Evolutionary conservation across 75 land plant genomes (phyloP).

Genomic region (Pinus taeda): DNA sequence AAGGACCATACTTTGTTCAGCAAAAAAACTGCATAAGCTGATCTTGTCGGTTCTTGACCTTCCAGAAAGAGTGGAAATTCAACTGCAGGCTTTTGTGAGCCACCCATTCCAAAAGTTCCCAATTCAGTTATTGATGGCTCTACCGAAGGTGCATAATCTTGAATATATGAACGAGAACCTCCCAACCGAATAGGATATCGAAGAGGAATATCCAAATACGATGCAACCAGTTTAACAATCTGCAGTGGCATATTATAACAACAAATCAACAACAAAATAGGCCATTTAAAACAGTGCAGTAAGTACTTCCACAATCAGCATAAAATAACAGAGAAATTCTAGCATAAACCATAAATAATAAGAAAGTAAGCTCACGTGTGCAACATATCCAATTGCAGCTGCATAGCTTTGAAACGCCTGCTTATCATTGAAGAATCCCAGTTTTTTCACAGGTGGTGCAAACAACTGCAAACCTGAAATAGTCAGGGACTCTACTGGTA

Average conservation of each 20-base stretch:
- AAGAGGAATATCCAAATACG: conserved; percentile 73
- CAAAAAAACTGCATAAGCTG: conserved; percentile 95
- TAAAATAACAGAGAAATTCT: conserved; percentile 1
- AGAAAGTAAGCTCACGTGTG: conserved; percentile 70
- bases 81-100: conserved; percentile 22
- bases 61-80: conserved; percentile 94
- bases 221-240: conserved; percentile 71
- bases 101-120: conserved; percentile 14
- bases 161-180: conserved; percentile 85
- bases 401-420: conserved; percentile 83
- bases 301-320: not conserved
- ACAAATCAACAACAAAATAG: not conserved
- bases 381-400: conserved; percentile 91
- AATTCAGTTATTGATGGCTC: conserved; percentile 53
- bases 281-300: not conserved
- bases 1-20: conserved; percentile 77
- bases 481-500: conserved; percentile 37
- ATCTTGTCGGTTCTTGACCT: conserved; percentile 92
- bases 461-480: conserved; percentile 75
- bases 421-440: conserved; percentile 75
- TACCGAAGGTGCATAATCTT: conserved; percentile 71
- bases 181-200: conserved; percentile 87
- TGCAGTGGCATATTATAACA: conserved; percentile 19
- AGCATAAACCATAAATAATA: conserved; percentile 10
- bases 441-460: conserved; percentile 59